Evolutionary conservation across 73 alveolate species (phyloP).

Genomic region (Stentor roeselii): DNA sequence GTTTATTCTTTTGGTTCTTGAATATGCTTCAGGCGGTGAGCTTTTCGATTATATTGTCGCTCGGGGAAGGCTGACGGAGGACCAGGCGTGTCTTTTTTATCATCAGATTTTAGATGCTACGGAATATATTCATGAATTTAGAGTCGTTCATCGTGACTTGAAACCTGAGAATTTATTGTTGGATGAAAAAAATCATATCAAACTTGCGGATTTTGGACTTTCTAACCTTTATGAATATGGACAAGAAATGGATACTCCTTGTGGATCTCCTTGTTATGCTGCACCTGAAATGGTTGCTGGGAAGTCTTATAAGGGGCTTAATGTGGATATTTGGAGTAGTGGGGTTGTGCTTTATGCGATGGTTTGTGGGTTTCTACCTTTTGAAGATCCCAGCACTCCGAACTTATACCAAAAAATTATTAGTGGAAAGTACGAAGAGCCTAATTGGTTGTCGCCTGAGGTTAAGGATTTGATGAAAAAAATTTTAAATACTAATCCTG

Average conservation of each 20-base stretch:
- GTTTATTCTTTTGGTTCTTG: constrained; percentile 45
- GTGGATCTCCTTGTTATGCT: constrained; percentile 24
- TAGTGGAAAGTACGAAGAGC: constrained; percentile 50
- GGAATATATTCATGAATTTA: not conserved
- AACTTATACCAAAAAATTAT: constrained; percentile 64
- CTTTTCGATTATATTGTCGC: constrained; percentile 53
- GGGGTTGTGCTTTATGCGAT: constrained; percentile 57
- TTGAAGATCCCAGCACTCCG: constrained; percentile 84
- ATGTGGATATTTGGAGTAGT: constrained; percentile 25
- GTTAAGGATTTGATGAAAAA: constrained; percentile 85
- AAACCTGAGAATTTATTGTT: constrained; percentile 19
- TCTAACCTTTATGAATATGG: not conserved
- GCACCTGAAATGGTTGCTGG: constrained; percentile 31
- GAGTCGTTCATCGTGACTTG: constrained; percentile 13
- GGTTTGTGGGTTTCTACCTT: constrained; percentile 93
- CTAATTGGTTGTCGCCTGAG: constrained; percentile 51
- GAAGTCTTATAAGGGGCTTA: constrained; percentile 23
- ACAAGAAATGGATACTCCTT: not conserved
- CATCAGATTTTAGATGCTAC: not conserved
- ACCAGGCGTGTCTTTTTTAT: constrained; percentile 32
- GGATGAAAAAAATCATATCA: not conserved
- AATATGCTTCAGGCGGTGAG: constrained; percentile 56
- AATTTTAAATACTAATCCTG: constrained; percentile 87
- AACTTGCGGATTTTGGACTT: constrained; percentile 27
- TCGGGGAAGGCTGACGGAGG: constrained; percentile 32